Base-by-base conservation (phyloP, 2,329 filamentous ascomycete genomes). In the Colletotrichum sp. region DNA sequence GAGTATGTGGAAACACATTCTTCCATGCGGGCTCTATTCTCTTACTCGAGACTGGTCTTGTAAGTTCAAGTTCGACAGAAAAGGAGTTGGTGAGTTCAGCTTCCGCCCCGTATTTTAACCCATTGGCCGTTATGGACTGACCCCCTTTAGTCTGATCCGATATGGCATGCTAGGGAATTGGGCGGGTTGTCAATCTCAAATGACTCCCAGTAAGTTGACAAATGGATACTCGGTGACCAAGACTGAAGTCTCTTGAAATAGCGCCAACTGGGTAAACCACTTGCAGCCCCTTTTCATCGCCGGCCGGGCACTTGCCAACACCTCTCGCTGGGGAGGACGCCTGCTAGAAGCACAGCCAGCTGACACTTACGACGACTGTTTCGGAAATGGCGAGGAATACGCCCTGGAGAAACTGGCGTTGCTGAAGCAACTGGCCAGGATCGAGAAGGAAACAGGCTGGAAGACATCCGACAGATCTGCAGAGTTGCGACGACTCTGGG, bases 181-280 rank as follows among this genome's bases (percentile, higher is more conserved):
- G 68, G 62, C 12, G 76, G 68, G 6, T 75, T 75, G 27, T 77
- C 76, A 5, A 66, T 60, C 3, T 71, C 69, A 25, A 77, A 75
- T 52, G 58, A 61, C 10, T 75, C 56, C 16, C 76, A 77, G 76
- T 77, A 70, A 69, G 71, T 65, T 36, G 18, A 27, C 15, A 25
- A 15, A 5, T 10, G 2, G 16, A 18, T 7, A 25, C 12, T 28
- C 28, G 16, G 18, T 52, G 32, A 52, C 12, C 15, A 32, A 22
- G 28, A 10, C 18, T 16, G 18, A 30, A 22, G 22, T 22, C n/a
- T 22, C 6, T 8, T 34, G 48, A 30, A 27, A 13, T 18, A 76
- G 76, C 22, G 70, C 76, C 22, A 77, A 76, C 56, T 74, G 76
- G 74, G 70, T 77, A 10, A 77, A 74, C 34, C 76, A 77, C 27